A percentile compares a stretch with the other conserved stretches of the same genome.
phyloP scores from a whole-genome alignment of 495 filamentous ascomycete species.

The Tricharina praecox region DNA sequence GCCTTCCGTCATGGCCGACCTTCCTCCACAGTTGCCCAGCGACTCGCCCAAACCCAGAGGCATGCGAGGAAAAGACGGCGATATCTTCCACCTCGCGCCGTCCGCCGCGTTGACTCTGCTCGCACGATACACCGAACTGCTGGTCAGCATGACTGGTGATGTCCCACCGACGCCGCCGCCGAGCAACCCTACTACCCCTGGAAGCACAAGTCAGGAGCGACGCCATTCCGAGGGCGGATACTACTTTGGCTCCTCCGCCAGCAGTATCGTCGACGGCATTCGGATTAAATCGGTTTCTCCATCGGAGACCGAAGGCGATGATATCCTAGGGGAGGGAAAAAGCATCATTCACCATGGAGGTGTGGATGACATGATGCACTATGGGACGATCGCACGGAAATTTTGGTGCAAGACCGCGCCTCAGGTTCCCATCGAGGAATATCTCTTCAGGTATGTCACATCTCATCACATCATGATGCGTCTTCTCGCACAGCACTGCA shows the following conservation, averaged over 20 bases:
- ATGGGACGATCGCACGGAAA: conserved; percentile 64
- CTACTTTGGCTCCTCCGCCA: conserved; percentile 16
- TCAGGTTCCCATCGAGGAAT: conserved; percentile 63
- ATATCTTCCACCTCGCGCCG: conserved; percentile 57
- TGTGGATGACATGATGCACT: conserved; percentile 37
- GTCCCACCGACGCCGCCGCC: conserved; percentile 56
- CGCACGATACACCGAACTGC: conserved; percentile 49
- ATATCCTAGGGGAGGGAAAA: conserved; percentile 15
- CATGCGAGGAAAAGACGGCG: conserved; percentile 27
- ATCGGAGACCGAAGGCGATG: conserved; percentile 12
- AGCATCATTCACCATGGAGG: conserved; percentile 1
- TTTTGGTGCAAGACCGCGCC: conserved; percentile 83
- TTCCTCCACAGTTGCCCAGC: background rate
- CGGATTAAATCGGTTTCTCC: conserved; percentile 19
- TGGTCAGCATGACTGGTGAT: conserved; percentile 53
- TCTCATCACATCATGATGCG: no score
- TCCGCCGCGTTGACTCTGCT: conserved; percentile 66
- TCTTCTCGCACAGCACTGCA: no score
- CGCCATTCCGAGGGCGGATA: conserved; percentile 17
- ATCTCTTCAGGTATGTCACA: conserved; percentile 44
- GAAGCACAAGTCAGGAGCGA: conserved; percentile 2
- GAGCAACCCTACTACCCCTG: conserved; percentile 41
- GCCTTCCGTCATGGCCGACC: conserved; percentile 6
- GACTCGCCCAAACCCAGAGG: conserved; percentile 21
- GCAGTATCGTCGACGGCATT: conserved; percentile 30